Conservation (phyloP, 75 land plant species). For the Pinus albicaulis region DNA sequence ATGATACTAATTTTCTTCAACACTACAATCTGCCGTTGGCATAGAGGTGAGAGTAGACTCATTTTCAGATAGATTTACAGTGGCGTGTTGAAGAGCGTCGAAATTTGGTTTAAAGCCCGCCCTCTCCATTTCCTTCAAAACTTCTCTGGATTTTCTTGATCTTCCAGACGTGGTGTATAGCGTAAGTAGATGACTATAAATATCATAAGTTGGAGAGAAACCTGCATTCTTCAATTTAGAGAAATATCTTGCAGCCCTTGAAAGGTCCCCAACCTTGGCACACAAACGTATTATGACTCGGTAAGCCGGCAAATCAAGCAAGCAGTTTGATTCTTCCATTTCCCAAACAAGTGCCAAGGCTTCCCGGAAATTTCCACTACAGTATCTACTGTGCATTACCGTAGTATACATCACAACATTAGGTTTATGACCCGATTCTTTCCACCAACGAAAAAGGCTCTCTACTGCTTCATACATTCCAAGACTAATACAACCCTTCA, state of each 20-base stretch:
- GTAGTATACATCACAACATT: constrained; percentile 81
- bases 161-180: constrained; percentile 45
- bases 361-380: constrained; percentile 58
- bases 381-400: constrained; percentile 53
- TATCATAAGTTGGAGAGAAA: constrained; percentile 60
- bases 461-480: constrained; percentile 59
- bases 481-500: constrained; percentile 63
- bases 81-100: not conserved
- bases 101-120: constrained; percentile 30
- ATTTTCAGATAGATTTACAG: not conserved
- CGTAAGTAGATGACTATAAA: constrained; percentile 54
- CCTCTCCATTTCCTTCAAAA: constrained; percentile 54
- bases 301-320: constrained; percentile 70
- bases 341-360: constrained; percentile 73
- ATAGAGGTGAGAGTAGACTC: not conserved
- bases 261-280: constrained; percentile 54
- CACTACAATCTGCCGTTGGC: not conserved
- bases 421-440: constrained; percentile 29
- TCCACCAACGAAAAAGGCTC: constrained; percentile 53
- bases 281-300: constrained; percentile 60
- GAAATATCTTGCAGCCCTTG: constrained; percentile 58
- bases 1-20: no score
- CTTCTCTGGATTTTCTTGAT: constrained; percentile 49
- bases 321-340: constrained; percentile 52
- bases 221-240: constrained; percentile 63